These are phyloP conservation scores for Stemphylium lycopersici DNA, from an alignment of 2,329 filamentous ascomycete genomes.

Conservation along the genomic window DNA sequence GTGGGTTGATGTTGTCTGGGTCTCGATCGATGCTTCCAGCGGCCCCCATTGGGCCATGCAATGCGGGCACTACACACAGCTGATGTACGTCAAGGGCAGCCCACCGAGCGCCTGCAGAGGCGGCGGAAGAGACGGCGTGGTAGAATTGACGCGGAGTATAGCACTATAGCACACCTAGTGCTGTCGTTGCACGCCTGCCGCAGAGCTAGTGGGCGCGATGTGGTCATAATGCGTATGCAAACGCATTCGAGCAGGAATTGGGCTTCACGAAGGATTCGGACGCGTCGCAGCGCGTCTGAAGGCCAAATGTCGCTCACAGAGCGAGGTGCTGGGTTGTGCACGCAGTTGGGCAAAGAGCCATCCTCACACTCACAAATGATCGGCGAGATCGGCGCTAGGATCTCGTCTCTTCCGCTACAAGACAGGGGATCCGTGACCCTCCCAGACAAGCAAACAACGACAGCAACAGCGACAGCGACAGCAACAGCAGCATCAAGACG, in stretches of 20 bases:
- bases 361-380: background rate
- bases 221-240: conserved; percentile 8
- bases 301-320: background rate
- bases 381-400: conserved; percentile 21
- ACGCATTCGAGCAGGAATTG: conserved; percentile 10
- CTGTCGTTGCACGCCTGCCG: conserved; percentile 12
- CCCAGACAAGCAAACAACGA: background rate
- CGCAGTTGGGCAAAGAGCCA: background rate
- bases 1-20: conserved; percentile 4
- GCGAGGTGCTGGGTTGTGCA: background rate
- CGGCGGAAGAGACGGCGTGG: conserved; percentile 18
- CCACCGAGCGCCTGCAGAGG: conserved; percentile 13
- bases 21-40: conserved; percentile 10
- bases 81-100: conserved; percentile 24
- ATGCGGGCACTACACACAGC: conserved; percentile 1
- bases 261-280: background rate
- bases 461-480: no score
- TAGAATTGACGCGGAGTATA: conserved; percentile 22
- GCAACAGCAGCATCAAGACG: background rate
- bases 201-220: conserved; percentile 10
- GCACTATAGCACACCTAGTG: conserved; percentile 13
- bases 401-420: conserved; percentile 13
- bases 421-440: conserved; percentile 12
- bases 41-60: conserved; percentile 9
- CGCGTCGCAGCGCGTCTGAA: background rate